A percentile compares a stretch with the other conserved stretches of the same genome.
Evolutionary conservation across 192 early-diverging fungal genomes (phyloP).

Genomic region (Entophlyctis luteolus): DNA sequence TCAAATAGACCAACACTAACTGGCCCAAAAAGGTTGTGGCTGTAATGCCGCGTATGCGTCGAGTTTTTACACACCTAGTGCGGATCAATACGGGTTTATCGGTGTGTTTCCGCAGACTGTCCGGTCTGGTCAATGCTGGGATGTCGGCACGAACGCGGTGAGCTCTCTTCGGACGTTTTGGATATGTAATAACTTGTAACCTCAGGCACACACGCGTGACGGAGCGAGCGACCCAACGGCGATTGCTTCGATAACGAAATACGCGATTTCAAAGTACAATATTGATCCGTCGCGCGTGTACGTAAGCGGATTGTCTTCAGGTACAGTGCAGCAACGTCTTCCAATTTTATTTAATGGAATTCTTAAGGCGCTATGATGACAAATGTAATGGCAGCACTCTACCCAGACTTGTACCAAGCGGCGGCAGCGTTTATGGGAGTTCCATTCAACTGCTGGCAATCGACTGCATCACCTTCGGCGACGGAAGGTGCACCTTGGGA

Average conservation of each 20-base stretch:
- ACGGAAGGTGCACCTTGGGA: neutral
- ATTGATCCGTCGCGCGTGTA: slow-evolving; percentile 5
- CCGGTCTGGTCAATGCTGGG: too few species aligned
- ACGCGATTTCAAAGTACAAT: slow-evolving; percentile 9
- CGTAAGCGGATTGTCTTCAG: slow-evolving; percentile 11
- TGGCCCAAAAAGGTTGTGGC: too few species aligned
- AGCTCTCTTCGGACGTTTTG: too few species aligned
- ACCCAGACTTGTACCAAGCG: neutral
- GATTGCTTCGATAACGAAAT: neutral
- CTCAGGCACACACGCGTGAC: neutral
- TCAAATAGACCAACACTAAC: too few species aligned
- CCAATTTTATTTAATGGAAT: neutral
- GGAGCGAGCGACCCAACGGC: neutral
- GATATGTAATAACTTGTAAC: too few species aligned
- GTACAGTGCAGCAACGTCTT: neutral
- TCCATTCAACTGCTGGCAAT: neutral
- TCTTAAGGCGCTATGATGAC: slow-evolving; percentile 9
- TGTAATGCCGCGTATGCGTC: too few species aligned
- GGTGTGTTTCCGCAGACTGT: too few species aligned
- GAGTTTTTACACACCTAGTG: too few species aligned
- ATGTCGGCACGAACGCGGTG: too few species aligned
- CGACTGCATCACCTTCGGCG: neutral
- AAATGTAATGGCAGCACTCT: slow-evolving; percentile 1
- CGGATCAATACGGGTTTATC: too few species aligned
- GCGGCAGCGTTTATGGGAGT: neutral